Evolutionary conservation across 495 filamentous ascomycete genomes (phyloP).

Genomic region (Mytilinidion resinicola): DNA sequence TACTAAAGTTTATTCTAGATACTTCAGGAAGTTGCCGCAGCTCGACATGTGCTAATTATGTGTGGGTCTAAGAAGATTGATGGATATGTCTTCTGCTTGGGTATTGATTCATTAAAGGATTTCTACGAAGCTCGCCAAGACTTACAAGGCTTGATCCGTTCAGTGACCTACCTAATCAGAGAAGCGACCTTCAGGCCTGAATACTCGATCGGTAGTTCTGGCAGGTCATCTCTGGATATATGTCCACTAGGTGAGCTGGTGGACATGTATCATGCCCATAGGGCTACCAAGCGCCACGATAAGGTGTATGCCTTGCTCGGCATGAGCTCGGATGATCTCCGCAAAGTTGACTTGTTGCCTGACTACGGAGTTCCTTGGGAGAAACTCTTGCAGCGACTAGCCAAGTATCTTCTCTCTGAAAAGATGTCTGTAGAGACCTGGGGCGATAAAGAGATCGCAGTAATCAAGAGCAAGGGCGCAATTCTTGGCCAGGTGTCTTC

Average conservation of each 20-base stretch:
- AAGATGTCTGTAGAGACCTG: slow-evolving; percentile 21
- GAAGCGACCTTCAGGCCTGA: slow-evolving; percentile 27
- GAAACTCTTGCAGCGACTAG: slow-evolving; percentile 19
- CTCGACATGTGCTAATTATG: slow-evolving; percentile 27
- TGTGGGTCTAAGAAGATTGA: slow-evolving; percentile 31
- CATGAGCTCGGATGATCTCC: slow-evolving; percentile 28
- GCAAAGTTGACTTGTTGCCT: slow-evolving; percentile 16
- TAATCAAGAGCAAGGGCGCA: slow-evolving; percentile 26
- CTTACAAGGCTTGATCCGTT: slow-evolving; percentile 9
- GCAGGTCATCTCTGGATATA: slow-evolving; percentile 13
- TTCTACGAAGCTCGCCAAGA: slow-evolving; percentile 7
- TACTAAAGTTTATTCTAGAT: slow-evolving; percentile 18
- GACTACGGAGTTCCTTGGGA: slow-evolving; percentile 26
- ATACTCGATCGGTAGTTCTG: slow-evolving; percentile 7
- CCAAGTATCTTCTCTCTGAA: slow-evolving; percentile 21
- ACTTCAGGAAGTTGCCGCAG: slow-evolving; percentile 35
- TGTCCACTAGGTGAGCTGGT: slow-evolving; percentile 30
- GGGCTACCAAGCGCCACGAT: slow-evolving; percentile 32
- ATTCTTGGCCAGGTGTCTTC: slow-evolving; percentile 3
- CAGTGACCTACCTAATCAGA: slow-evolving; percentile 31
- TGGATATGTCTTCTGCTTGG: slow-evolving; percentile 17
- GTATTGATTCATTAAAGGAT: slow-evolving; percentile 4
- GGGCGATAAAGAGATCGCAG: slow-evolving; percentile 11
- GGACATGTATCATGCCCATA: slow-evolving; percentile 33
- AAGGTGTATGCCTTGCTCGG: slow-evolving; percentile 39